Base-by-base conservation (phyloP, 2,329 filamentous ascomycete species). In the Microcyclospora tardicrescens region DNA sequence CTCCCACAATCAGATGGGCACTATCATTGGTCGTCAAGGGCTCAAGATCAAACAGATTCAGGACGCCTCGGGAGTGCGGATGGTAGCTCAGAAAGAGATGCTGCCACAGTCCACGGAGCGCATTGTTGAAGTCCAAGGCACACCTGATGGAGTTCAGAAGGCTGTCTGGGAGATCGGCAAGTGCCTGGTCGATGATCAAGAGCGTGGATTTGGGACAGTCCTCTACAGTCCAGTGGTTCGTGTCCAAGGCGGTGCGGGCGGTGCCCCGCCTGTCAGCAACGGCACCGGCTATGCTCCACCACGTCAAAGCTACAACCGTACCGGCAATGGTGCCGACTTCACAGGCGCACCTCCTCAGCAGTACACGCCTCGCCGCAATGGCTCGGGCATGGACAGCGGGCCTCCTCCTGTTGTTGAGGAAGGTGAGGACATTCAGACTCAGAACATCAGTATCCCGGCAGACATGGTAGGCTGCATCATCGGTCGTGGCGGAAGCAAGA, bases 381-480 rank as follows among this genome's bases (percentile, higher is more conserved):
- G 46, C 2, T 84, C 86, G 60, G 82, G 83, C 13, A 24, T 24
- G 19, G 86, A 95, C 59, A 79, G 81, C 46, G 79, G 77, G 46
- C 74, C 73, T 50, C 84, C 86, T 46, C 84, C 84, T 40, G 84
- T 93, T 56, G 87, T 91, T 46, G 89, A 96, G 65, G 93, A 96
- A 48, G 91, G 91, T 46, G 91, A 96, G 61, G 89, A 95, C 63
- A 83, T 96, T 44, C 89, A 95, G 64, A 98, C 91, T 1, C 91
- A 98, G 60, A 98, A 98, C 68, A 98, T 98, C 66, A 95, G 86
- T 71, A 98, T 98, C 56, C 91, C 91, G 16, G 87, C 91, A 35
- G 91, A 98, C 68, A 98, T 98, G 91, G 91, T 98, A 61, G 91
- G 91, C 51, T 98, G 91, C 67, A 98, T 98, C 67, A 98, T 98